Conservation (phyloP, 148 eudicot genomes). For the Diospyros lotus region DNA sequence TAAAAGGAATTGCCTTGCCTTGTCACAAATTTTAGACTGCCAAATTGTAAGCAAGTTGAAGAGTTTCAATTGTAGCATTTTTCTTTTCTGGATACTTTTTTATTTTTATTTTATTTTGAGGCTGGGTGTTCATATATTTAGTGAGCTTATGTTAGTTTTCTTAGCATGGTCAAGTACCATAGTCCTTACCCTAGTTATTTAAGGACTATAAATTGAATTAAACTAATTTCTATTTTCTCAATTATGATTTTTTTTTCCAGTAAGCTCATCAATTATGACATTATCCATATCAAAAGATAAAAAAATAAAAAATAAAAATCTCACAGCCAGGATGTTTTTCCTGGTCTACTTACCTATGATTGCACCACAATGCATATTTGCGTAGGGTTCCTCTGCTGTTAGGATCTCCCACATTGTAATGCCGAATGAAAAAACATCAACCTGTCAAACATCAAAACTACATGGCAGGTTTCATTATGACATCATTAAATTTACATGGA, state of each 20-base stretch:
- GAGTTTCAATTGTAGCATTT: too few species aligned
- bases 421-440: constrained; percentile 94
- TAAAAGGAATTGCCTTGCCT: too few species aligned
- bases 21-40: too few species aligned
- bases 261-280: not conserved
- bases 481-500: constrained; percentile 18
- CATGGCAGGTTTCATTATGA: not conserved
- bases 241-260: too few species aligned
- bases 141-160: not conserved
- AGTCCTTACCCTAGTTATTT: not conserved
- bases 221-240: not conserved
- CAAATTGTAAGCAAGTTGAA: too few species aligned
- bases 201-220: not conserved
- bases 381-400: constrained; percentile 92
- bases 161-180: not conserved
- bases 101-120: too few species aligned
- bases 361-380: constrained; percentile 94
- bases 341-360: constrained; percentile 58
- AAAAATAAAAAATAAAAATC: too few species aligned
- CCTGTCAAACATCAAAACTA: constrained; percentile 50
- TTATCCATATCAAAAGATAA: not conserved
- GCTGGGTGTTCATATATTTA: not conserved
- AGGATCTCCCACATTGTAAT: constrained; percentile 91
- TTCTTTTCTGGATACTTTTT: too few species aligned
- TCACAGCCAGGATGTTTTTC: not conserved